Evolutionary conservation across 208 protist genomes (phyloP).

Genomic region (Strigomonas culicis): DNA sequence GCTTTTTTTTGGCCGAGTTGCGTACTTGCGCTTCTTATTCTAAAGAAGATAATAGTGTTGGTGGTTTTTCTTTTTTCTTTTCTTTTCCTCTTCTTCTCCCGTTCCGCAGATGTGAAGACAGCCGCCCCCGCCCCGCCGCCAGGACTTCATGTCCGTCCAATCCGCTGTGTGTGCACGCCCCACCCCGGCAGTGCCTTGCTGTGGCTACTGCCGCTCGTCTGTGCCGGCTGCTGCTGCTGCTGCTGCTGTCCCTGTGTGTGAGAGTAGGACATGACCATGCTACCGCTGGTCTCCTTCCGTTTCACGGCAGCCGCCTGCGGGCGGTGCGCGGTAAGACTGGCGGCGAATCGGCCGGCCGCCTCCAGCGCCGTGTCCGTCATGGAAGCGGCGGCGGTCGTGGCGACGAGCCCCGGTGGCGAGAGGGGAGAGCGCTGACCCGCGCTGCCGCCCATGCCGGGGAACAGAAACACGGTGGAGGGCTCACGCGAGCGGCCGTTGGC

Average conservation of each 20-base stretch:
- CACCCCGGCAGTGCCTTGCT: too few species aligned
- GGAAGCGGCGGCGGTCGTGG: neutral
- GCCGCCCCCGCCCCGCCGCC: too few species aligned
- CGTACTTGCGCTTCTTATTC: too few species aligned
- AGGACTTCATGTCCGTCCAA: too few species aligned
- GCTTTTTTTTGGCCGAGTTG: neutral
- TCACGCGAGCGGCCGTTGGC: too few species aligned
- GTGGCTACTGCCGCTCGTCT: too few species aligned
- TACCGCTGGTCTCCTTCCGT: neutral
- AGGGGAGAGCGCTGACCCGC: neutral
- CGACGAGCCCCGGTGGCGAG: too few species aligned
- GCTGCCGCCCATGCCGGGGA: neutral
- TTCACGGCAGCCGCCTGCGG: neutral
- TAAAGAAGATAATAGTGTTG: too few species aligned
- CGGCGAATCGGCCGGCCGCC: neutral
- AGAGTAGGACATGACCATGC: neutral
- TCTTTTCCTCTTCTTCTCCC: slow-evolving; percentile 1
- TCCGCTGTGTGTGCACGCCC: too few species aligned
- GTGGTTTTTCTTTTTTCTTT: too few species aligned
- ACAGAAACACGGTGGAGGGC: neutral
- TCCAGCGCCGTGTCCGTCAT: neutral
- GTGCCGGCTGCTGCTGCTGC: neutral
- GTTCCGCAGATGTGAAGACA: too few species aligned
- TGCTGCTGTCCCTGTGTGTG: neutral
- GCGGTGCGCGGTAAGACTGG: too few species aligned